These are phyloP conservation scores for Crithidia mellificae DNA, from an alignment of 208 protist genomes.

Conservation along the genomic window DNA sequence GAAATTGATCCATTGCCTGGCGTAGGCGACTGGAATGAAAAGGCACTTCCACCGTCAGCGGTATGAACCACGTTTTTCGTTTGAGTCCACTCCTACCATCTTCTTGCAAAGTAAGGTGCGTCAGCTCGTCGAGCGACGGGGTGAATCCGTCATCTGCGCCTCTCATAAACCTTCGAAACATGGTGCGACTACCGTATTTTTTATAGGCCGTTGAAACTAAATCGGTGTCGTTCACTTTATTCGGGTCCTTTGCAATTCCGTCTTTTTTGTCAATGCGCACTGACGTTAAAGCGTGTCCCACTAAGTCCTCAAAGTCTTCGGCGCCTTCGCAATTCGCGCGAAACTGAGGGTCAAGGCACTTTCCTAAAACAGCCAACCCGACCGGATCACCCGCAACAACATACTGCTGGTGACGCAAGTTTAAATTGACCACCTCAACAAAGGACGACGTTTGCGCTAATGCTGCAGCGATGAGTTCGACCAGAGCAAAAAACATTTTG, in stretches of 20 bases:
- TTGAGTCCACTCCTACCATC: conserved; percentile 87
- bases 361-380: conserved; percentile 73
- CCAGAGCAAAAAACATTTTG: conserved; percentile 72
- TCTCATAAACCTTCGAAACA: conserved; percentile 77
- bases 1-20: conserved; percentile 64
- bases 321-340: conserved; percentile 53
- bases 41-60: conserved; percentile 73
- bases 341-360: conserved; percentile 89
- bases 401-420: conserved; percentile 80
- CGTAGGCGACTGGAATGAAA: conserved; percentile 84
- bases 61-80: conserved; percentile 90
- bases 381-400: conserved; percentile 81
- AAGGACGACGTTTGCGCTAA: conserved; percentile 79
- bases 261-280: conserved; percentile 65
- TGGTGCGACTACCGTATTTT: conserved; percentile 64
- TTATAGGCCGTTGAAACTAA: conserved; percentile 69
- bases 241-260: conserved; percentile 64
- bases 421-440: conserved; percentile 83
- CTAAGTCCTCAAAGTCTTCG: conserved; percentile 30
- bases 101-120: conserved; percentile 78
- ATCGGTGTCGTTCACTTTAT: conserved; percentile 33
- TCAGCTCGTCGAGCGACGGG: conserved; percentile 68
- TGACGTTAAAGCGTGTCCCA: conserved; percentile 47
- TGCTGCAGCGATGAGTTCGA: conserved; percentile 70
- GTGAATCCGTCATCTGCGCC: conserved; percentile 87